Base-by-base conservation (phyloP, 768 basidiomycete species). In the Mycena crocata region DNA sequence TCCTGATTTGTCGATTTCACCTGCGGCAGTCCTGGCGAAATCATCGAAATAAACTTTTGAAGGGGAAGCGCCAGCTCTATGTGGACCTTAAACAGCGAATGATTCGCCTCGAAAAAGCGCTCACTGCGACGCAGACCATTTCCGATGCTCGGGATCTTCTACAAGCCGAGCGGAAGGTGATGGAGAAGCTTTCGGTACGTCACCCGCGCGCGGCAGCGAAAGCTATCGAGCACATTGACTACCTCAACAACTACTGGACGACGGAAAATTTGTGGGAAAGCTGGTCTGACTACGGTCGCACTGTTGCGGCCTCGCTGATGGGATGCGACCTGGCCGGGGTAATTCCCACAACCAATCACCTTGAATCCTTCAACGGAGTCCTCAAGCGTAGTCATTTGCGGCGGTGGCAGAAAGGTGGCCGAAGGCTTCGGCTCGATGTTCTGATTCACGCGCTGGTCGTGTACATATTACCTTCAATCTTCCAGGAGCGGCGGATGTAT, bases 1-100 rank as follows among this genome's bases (percentile, higher is more conserved):
- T 82, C 21, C 68, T 82, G 1, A 65, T 82, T 13, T 83, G 81
- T 72, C 73, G 74, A 44, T 82, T 81, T 58, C 81, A 82, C 59
- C 35, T 79, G n/a, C 71, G 76, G 12, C 79, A 81, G 51, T 78
- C 71, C 35, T 83, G 81, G 79, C 71, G 49, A 21, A 82, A 82
- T 63, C 30, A 62, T 37, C 68, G 62, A 19, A 70, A 76, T 28
- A 56, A 59, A 44, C 39, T 57, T 1, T 34, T 68, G 13, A 63
- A 64, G 42, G 62, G 69, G 28, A 54, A 50, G 19, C n/a, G 49
- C 15, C 9, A 37, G 13, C 12, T 62, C 3, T 15, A 51, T 4
- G 1, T 31, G 3, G 49, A 62, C 31, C 52, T 63, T 1, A 66
- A 66, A 35, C 14, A 54, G 9, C 57, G 64, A 5, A 3, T 66